Evolutionary conservation across 208 protist genomes (phyloP).

Genomic region (Acanthamoeba sp.): DNA sequence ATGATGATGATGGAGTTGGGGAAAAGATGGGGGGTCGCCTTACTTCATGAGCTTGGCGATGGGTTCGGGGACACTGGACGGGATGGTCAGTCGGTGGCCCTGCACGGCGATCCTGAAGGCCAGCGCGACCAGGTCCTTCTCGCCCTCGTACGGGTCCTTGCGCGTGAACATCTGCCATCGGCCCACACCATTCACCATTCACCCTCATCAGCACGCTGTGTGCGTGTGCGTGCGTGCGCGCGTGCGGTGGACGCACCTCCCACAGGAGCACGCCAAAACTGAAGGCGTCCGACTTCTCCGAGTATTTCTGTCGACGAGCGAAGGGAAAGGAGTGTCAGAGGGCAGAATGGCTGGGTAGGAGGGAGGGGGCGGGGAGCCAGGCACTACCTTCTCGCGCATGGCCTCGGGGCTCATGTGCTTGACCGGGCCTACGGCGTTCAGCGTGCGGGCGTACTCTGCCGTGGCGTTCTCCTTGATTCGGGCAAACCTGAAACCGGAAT

Average conservation of each 20-base stretch:
- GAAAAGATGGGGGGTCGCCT: neutral
- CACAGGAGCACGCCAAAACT: conserved; percentile 42
- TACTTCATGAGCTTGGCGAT: conserved; percentile 48
- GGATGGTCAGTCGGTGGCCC: conserved; percentile 20
- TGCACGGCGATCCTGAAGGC: conserved; percentile 57
- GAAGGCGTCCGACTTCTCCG: conserved; percentile 39
- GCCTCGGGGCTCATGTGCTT: conserved; percentile 64
- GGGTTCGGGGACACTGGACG: neutral
- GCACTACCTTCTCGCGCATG: conserved; percentile 61
- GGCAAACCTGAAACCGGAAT: conserved; percentile 21
- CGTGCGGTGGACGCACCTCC: neutral
- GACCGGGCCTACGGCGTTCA: conserved; percentile 34
- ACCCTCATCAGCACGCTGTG: neutral
- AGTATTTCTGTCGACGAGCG: conserved; percentile 28
- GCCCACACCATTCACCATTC: neutral
- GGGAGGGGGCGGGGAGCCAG: too few relatives aligned
- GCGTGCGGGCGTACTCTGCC: conserved; percentile 42
- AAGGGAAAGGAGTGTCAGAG: too few relatives aligned
- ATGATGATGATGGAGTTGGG: neutral
- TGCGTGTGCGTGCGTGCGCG: too few relatives aligned
- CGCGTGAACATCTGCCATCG: conserved; percentile 51
- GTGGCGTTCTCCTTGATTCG: conserved; percentile 62
- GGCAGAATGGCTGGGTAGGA: too few relatives aligned
- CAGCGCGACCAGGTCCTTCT: conserved; percentile 59
- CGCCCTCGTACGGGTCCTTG: conserved; percentile 25